Conservation (phyloP, 1,284 basidiomycete species). For the Coriolopsis trogii region DNA sequence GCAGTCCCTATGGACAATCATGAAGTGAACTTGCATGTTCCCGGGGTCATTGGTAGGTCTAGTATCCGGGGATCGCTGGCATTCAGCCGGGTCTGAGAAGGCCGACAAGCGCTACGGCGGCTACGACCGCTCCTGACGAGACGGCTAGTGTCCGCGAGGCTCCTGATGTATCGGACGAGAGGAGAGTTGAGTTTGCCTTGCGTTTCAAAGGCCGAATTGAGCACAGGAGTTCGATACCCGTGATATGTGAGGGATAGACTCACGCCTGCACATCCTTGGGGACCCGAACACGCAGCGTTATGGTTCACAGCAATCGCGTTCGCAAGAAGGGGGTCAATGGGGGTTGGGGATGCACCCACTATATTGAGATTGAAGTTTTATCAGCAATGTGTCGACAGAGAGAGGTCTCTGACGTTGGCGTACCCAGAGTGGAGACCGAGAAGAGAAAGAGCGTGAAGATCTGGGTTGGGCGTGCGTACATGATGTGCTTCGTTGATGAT, state of each 20-base stretch:
- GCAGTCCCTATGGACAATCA: constrained; percentile 19
- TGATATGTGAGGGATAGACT: neutral
- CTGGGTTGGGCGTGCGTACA: constrained; percentile 14
- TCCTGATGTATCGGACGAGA: constrained; percentile 15
- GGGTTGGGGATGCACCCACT: constrained; percentile 18
- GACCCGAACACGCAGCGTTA: constrained; percentile 18
- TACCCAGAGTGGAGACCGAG: constrained; percentile 15
- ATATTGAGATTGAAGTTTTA: neutral
- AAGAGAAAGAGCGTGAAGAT: constrained; percentile 20
- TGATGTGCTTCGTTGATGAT: constrained; percentile 6
- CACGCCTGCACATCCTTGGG: constrained; percentile 18
- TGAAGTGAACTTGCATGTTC: neutral
- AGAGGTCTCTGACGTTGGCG: neutral
- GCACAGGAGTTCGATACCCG: too few species aligned
- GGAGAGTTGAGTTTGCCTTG: neutral
- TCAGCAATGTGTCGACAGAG: neutral
- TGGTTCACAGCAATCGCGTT: constrained; percentile 20
- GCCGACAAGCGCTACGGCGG: constrained; percentile 7
- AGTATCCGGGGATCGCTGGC: neutral
- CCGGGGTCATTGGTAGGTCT: neutral
- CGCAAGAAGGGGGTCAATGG: constrained; percentile 19
- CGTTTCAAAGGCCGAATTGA: neutral
- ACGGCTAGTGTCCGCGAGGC: neutral
- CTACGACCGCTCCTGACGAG: constrained; percentile 1
- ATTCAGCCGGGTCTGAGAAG: constrained; percentile 1